These are phyloP conservation scores for Saussurea involucrata DNA, from an alignment of 129 eudicot genomes.

Conservation along the genomic window DNA sequence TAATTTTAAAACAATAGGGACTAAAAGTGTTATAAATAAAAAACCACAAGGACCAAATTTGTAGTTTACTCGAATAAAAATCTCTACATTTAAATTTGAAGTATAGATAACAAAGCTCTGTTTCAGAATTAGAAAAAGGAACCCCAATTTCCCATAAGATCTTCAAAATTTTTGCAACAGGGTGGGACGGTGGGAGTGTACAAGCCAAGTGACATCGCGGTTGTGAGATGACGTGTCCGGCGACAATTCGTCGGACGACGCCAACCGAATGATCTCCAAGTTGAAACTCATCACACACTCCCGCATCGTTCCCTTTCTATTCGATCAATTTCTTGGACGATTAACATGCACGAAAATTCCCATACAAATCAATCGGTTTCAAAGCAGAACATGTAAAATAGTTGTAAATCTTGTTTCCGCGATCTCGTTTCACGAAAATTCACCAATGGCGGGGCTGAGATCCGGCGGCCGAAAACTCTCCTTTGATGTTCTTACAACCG, in stretches of 20 bases:
- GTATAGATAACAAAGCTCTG: too few relatives aligned
- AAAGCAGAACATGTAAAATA: background rate
- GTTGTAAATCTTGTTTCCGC: background rate
- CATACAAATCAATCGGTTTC: background rate
- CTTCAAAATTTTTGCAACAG: background rate
- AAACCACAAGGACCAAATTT: too few relatives aligned
- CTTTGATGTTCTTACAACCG: conserved; percentile 37
- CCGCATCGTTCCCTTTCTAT: background rate
- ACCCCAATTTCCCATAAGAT: background rate
- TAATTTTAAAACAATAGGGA: too few relatives aligned
- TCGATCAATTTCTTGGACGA: background rate
- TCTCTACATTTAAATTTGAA: too few relatives aligned
- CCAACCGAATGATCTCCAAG: background rate
- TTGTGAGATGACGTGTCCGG: conserved; percentile 4
- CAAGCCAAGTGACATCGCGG: background rate
- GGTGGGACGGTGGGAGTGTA: background rate
- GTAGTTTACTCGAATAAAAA: too few relatives aligned
- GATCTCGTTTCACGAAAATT: background rate
- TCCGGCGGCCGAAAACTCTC: conserved; percentile 35
- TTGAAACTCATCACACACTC: background rate
- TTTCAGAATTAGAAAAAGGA: background rate
- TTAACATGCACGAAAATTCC: background rate
- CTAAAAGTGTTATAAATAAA: too few relatives aligned
- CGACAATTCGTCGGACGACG: background rate
- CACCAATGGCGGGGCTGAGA: conserved; percentile 28